Conservation (phyloP, 129 eudicot species). For the Escallonia rubra region DNA sequence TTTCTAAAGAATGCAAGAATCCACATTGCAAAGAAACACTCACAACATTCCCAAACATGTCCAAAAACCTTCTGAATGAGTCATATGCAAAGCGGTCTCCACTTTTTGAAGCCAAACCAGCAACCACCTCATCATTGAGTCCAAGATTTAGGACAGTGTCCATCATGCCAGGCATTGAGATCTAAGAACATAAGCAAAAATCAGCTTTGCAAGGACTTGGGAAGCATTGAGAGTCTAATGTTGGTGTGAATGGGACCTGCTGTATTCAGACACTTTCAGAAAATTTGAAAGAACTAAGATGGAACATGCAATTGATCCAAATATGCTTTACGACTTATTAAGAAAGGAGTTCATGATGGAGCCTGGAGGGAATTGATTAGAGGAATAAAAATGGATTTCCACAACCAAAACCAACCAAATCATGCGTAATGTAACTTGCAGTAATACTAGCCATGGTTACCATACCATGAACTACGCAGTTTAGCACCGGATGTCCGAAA, state of each 20-base stretch:
- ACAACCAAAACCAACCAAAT: too few relatives aligned
- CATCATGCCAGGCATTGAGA: constrained; percentile 99
- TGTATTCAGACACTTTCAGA: neutral
- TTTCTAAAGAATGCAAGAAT: neutral
- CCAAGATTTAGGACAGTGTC: constrained; percentile 97
- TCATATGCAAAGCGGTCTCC: constrained; percentile 97
- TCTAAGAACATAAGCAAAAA: constrained; percentile 30
- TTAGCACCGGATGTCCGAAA: too few relatives aligned
- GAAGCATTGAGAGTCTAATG: neutral
- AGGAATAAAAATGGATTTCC: too few relatives aligned
- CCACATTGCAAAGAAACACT: constrained; percentile 23
- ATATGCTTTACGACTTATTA: too few relatives aligned
- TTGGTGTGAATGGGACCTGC: too few relatives aligned
- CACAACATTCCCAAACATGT: constrained; percentile 97
- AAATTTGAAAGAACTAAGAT: too few relatives aligned
- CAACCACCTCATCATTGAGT: constrained; percentile 88
- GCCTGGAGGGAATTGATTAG: too few relatives aligned
- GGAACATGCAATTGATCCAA: too few relatives aligned
- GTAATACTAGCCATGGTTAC: too few relatives aligned
- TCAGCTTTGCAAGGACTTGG: constrained; percentile 1
- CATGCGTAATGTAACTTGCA: too few relatives aligned
- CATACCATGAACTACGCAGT: too few relatives aligned
- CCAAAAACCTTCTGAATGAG: constrained; percentile 86
- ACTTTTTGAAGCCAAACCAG: constrained; percentile 93
- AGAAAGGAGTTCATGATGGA: too few relatives aligned